Evolutionary conservation across 306 rosid genomes (phyloP).

Genomic region (Lagenaria siceraria): DNA sequence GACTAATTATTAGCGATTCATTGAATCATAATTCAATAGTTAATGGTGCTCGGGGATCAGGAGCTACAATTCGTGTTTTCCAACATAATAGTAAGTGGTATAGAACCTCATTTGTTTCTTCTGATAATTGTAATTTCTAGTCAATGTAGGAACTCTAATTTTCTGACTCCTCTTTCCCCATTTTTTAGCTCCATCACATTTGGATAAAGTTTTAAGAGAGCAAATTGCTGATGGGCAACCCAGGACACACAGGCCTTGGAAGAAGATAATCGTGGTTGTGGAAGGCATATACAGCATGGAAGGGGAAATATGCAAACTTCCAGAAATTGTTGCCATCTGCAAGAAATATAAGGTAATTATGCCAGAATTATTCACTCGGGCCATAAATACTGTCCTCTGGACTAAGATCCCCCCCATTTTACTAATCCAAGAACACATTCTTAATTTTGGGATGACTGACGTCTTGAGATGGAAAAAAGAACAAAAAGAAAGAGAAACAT

Average conservation of each 20-base stretch:
- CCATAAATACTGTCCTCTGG: not conserved
- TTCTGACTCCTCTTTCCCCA: not conserved
- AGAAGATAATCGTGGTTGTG: slow-evolving; percentile 73
- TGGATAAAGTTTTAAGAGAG: slow-evolving; percentile 83
- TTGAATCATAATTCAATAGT: slow-evolving; percentile 84
- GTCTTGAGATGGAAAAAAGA: not conserved
- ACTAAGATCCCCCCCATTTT: not conserved
- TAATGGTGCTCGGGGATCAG: slow-evolving; percentile 90
- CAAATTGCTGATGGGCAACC: slow-evolving; percentile 94
- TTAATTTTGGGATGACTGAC: not conserved
- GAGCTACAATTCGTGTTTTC: slow-evolving; percentile 83
- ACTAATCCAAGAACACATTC: not conserved
- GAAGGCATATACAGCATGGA: slow-evolving; percentile 98
- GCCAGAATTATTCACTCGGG: not conserved
- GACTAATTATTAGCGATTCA: slow-evolving; percentile 83
- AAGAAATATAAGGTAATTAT: slow-evolving; percentile 63
- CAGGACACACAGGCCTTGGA: slow-evolving; percentile 91
- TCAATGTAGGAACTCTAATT: not conserved
- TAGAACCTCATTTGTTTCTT: not conserved
- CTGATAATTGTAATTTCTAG: not conserved
- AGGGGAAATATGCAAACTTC: slow-evolving; percentile 92
- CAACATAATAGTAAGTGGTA: slow-evolving; percentile 57
- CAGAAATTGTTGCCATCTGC: slow-evolving; percentile 82
- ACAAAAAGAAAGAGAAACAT: not conserved
- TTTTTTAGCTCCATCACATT: slow-evolving; percentile 54